phyloP scores from a whole-genome alignment of 768 basidiomycete genomes.

The Exsudoporus frostii region DNA sequence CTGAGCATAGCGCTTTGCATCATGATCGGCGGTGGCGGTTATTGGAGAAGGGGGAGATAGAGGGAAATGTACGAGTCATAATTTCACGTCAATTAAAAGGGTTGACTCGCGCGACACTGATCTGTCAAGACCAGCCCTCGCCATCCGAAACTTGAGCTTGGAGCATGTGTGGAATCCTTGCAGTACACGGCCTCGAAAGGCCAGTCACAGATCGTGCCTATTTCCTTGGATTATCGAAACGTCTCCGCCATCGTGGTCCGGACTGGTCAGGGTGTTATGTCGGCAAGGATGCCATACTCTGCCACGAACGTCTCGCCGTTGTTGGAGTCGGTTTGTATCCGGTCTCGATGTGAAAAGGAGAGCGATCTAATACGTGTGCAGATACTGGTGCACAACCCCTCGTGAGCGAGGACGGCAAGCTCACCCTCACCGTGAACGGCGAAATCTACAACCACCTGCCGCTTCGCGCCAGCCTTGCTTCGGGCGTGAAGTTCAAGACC shows the following conservation, averaged over 20 bases:
- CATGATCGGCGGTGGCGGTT: too few species aligned
- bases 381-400: conserved; percentile 97
- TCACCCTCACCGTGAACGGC: conserved; percentile 91
- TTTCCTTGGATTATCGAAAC: conserved; percentile 84
- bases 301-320: conserved; percentile 95
- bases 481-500: conserved; percentile 83
- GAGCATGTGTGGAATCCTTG: conserved; percentile 90
- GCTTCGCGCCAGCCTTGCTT: conserved; percentile 64
- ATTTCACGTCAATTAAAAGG: neutral
- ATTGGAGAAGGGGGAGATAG: too few species aligned
- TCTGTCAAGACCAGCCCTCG: neutral
- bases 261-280: conserved; percentile 98
- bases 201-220: conserved; percentile 65
- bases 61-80: neutral
- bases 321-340: conserved; percentile 85
- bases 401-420: conserved; percentile 77
- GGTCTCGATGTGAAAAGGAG: neutral
- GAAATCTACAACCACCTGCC: conserved; percentile 98
- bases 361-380: conserved; percentile 31
- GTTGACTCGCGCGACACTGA: neutral
- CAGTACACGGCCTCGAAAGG: conserved; percentile 75
- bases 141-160: neutral
- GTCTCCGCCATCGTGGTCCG: conserved; percentile 89
- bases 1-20: too few species aligned
- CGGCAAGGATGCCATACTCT: conserved; percentile 76